Percentiles rank a stretch among this genome's conserved stretches.
Conservation (phyloP, 2,329 filamentous ascomycete genomes). For the Cryphonectria nitschkei region DNA sequence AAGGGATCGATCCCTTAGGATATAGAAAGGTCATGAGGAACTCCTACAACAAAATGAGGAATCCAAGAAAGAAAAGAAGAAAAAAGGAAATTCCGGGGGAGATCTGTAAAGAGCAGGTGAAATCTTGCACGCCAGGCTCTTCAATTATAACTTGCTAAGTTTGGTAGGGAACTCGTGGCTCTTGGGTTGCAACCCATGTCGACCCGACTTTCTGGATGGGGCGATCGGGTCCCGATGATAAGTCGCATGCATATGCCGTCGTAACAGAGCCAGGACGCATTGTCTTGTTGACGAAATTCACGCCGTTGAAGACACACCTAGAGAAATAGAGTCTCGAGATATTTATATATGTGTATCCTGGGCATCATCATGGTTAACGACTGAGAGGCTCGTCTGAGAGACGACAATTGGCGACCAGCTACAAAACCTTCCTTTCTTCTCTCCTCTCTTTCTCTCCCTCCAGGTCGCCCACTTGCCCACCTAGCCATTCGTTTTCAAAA, state of each 20-base stretch:
- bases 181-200: not conserved
- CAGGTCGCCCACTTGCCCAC: not conserved
- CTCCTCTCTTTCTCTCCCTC: not conserved
- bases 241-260: not conserved
- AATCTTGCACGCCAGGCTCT: not conserved
- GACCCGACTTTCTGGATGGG: slow-evolving; percentile 9
- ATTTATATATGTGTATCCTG: slow-evolving; percentile 6
- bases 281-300: no score
- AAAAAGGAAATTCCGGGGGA: not conserved
- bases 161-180: not conserved
- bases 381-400: not conserved
- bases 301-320: no score
- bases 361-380: not conserved
- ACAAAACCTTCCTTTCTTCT: not conserved
- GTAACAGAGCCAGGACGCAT: not conserved
- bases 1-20: not conserved
- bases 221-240: slow-evolving; percentile 8
- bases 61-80: not conserved
- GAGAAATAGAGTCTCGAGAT: not conserved
- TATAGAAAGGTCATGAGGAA: not conserved
- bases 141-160: not conserved
- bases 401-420: not conserved
- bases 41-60: not conserved
- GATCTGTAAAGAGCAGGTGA: slow-evolving; percentile 6
- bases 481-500: not conserved